These are phyloP conservation scores for Penicillium polonicum DNA, from an alignment of 2,329 filamentous ascomycete species.

Conservation along the genomic window DNA sequence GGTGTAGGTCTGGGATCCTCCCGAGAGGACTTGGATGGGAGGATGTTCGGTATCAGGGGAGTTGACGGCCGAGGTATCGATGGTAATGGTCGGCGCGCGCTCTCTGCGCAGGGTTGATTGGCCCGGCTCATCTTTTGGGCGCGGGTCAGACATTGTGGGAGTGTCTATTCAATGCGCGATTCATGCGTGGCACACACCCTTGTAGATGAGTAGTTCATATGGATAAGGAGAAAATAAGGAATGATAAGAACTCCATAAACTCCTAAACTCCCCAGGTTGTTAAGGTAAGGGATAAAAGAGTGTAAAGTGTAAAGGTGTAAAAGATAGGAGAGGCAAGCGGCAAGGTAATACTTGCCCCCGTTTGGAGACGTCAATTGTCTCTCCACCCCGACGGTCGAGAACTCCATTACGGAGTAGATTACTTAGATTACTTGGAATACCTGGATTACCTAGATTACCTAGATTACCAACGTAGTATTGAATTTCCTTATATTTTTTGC, in stretches of 20 bases:
- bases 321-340: slow-evolving; percentile 7
- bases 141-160: slow-evolving; percentile 32
- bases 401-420: neutral
- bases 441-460: no score
- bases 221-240: neutral
- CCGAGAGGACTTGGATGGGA: slow-evolving; percentile 37
- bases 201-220: slow-evolving; percentile 12
- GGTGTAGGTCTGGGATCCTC: slow-evolving; percentile 40
- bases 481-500: neutral
- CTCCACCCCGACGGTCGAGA: neutral
- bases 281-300: neutral
- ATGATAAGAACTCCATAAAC: neutral
- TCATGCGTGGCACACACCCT: slow-evolving; percentile 13
- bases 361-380: neutral
- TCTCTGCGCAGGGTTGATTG: slow-evolving; percentile 39
- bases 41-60: slow-evolving; percentile 36
- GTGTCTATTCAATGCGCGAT: slow-evolving; percentile 15
- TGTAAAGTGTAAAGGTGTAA: neutral
- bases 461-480: neutral
- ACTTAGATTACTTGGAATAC: no score
- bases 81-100: slow-evolving; percentile 56
- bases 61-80: slow-evolving; percentile 56
- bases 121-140: slow-evolving; percentile 22
- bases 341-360: slow-evolving; percentile 2
- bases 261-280: neutral